Evolutionary conservation across 495 filamentous ascomycete species (phyloP), one percentile per base, ranked within the genome.

Genomic region (Podospora sp.): DNA sequence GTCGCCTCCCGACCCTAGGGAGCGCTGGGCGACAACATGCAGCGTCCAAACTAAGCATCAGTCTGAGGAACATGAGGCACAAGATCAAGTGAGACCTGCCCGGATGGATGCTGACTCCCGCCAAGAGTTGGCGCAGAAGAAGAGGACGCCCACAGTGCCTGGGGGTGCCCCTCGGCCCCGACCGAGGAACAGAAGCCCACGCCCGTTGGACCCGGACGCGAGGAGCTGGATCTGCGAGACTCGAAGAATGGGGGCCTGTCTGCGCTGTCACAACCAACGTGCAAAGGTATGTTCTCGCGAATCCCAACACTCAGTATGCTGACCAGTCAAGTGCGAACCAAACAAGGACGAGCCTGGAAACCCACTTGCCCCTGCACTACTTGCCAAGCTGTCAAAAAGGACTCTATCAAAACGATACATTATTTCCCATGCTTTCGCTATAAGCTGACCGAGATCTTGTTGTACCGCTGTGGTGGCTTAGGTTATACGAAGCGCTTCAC

Each of bases 391-490:
- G 73, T 81, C 1, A 72, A 74, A 36, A 70, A 73, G 27, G 74
- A 71, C 1, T 77, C 78, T 4, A 82, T 80, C 65, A 84, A 83
- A 62, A 78, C 79, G 12, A 81, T 82, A 20, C 80, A 83, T 60
- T 70, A 71, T 24, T 66, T 80, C 18, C 78, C 75, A 0, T 84
- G 82, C 46, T 58, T 78, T 27, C 78, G 80, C 12, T 76, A 69
- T 65, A 82, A 77, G 66, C 64, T 83, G 9, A 74, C 76, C 22
- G 71, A 78, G 40, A 71, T 78, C 12, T 60, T 68, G 6, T 68
- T 79, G 6, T 78, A 77, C 56, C 82, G 82, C 22, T 68, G 72
- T 3, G 79, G 79, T 9, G 78, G 79, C 4, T 63, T 83, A 25
- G 46, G 70, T 18, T 65, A 80, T 22, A 84, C 82, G 0, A 68